These are phyloP conservation scores for Cyberlindnera subsufficiens DNA, from an alignment of 805 yeast species.

Conservation along the genomic window DNA sequence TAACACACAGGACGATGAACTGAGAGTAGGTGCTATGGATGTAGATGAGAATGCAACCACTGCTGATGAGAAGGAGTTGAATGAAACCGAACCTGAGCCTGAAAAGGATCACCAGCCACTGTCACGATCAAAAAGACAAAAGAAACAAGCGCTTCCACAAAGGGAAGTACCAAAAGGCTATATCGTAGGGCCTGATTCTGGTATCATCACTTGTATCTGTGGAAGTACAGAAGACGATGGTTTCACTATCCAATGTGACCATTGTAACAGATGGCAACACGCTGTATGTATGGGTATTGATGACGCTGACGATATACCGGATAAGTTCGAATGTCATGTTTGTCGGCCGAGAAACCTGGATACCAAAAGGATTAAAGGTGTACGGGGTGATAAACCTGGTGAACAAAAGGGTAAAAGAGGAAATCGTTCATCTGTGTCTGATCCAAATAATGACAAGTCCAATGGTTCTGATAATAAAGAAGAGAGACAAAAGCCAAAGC, in stretches of 20 bases:
- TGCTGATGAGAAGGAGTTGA: not conserved
- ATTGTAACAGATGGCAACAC: constrained; percentile 93
- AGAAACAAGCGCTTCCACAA: constrained; percentile 2
- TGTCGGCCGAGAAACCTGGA: constrained; percentile 57
- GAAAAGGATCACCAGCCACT: constrained; percentile 1
- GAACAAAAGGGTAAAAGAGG: not conserved
- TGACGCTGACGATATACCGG: constrained; percentile 73
- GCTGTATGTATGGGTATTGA: constrained; percentile 81
- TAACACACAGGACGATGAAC: constrained; percentile 3
- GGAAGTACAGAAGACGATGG: constrained; percentile 87
- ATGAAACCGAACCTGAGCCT: constrained; percentile 1
- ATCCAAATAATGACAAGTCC: constrained; percentile 3
- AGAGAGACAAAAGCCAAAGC: constrained; percentile 15
- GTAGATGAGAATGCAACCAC: constrained; percentile 4
- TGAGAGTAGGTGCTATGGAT: constrained; percentile 1
- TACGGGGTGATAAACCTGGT: constrained; percentile 1
- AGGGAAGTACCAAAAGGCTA: constrained; percentile 26
- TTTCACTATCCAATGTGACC: constrained; percentile 89
- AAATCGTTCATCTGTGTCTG: constrained; percentile 1
- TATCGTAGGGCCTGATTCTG: constrained; percentile 75
- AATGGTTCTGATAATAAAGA: constrained; percentile 7
- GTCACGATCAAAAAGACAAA: constrained; percentile 6
- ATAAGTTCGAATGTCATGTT: constrained; percentile 69
- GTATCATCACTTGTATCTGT: constrained; percentile 86
- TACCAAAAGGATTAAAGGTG: constrained; percentile 32